phyloP scores from a whole-genome alignment of 2,329 filamentous ascomycete genomes.

The Periconia sp. region DNA sequence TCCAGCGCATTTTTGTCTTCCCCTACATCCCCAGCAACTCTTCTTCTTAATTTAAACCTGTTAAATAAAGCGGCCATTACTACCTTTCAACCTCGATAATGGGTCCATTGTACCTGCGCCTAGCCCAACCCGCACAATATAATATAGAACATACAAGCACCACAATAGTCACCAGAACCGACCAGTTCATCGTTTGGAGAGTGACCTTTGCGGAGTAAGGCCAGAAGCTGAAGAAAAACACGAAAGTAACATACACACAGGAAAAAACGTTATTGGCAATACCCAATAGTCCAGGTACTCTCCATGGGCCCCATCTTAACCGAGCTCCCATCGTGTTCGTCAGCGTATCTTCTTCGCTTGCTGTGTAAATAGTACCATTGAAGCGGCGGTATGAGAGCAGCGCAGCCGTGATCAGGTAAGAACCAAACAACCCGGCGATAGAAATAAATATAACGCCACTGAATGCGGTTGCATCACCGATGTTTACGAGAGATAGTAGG shows the following conservation, averaged over 20 bases:
- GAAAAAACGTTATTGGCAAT: slow-evolving; percentile 28
- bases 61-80: too few relatives aligned
- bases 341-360: background rate
- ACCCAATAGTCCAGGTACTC: background rate
- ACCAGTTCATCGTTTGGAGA: slow-evolving; percentile 36
- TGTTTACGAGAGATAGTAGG: slow-evolving; percentile 54
- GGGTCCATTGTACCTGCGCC: slow-evolving; percentile 32
- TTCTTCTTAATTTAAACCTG: too few relatives aligned
- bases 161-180: slow-evolving; percentile 24
- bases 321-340: background rate
- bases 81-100: slow-evolving; percentile 31
- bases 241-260: slow-evolving; percentile 26
- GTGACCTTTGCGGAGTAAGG: slow-evolving; percentile 21
- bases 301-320: background rate
- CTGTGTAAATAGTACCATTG: background rate
- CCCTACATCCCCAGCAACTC: too few relatives aligned
- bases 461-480: slow-evolving; percentile 36
- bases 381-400: slow-evolving; percentile 14
- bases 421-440: slow-evolving; percentile 11
- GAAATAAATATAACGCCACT: slow-evolving; percentile 7
- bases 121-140: slow-evolving; percentile 32
- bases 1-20: too few relatives aligned
- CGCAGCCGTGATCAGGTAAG: slow-evolving; percentile 8
- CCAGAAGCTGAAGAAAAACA: slow-evolving; percentile 40
- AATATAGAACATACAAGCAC: slow-evolving; percentile 23